A percentile compares a stretch with the other conserved stretches of the same genome.
phyloP scores from a whole-genome alignment of 2,329 filamentous ascomycete genomes.

The Pyrenophora teres region DNA sequence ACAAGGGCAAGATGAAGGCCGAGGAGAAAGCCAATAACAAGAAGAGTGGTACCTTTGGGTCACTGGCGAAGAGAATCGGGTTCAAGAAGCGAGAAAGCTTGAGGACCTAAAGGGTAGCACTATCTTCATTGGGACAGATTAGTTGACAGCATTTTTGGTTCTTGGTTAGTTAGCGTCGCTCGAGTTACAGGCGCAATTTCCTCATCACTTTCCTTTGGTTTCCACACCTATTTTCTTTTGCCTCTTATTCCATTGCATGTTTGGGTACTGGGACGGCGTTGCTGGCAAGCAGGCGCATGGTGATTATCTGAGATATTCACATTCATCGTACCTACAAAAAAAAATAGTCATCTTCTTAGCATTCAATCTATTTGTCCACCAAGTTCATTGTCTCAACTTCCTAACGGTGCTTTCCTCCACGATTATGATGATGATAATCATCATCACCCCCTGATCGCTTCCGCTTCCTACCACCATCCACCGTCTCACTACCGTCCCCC shows the following conservation, averaged over 20 bases:
- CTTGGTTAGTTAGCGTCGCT: background rate
- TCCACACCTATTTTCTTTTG: too few species aligned
- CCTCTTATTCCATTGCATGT: background rate
- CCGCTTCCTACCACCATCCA: background rate
- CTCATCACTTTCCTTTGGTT: too few species aligned
- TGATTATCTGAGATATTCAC: too few species aligned
- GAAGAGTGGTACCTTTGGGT: conserved; percentile 11
- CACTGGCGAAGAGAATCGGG: conserved; percentile 26
- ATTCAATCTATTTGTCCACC: too few species aligned
- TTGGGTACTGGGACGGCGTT: background rate
- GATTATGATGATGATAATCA: background rate
- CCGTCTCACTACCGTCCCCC: too few species aligned
- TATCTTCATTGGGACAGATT: background rate
- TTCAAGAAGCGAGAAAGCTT: conserved; percentile 25
- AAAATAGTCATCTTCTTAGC: too few species aligned
- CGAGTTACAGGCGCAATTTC: too few species aligned
- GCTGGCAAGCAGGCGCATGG: too few species aligned
- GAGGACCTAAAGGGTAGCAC: background rate
- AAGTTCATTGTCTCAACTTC: background rate
- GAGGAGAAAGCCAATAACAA: conserved; percentile 18
- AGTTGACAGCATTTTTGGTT: background rate
- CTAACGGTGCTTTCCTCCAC: background rate
- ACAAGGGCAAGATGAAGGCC: conserved; percentile 27
- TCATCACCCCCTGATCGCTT: background rate
- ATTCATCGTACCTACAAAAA: too few species aligned